Conservation (phyloP, 2,329 filamentous ascomycete genomes). For the Helicocarpus griseus region DNA sequence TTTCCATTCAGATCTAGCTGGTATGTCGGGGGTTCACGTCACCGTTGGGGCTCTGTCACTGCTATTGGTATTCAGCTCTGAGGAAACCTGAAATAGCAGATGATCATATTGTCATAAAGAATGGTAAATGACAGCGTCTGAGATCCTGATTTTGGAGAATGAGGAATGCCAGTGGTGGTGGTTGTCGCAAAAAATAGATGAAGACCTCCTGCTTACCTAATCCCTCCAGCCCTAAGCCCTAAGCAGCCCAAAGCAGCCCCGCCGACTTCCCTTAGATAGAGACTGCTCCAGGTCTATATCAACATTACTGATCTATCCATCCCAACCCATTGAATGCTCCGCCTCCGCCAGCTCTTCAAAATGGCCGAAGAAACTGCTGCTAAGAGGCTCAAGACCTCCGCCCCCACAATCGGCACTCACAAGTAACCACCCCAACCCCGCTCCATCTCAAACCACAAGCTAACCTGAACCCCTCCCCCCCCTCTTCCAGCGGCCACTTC, state of each 20-base stretch:
- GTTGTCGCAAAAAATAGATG: not conserved
- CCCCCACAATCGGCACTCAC: constrained; percentile 78
- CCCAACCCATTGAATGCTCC: constrained; percentile 13
- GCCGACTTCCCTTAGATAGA: not conserved
- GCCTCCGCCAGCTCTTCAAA: constrained; percentile 36
- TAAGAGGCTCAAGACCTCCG: constrained; percentile 75
- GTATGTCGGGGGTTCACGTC: no score
- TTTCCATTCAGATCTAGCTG: no score
- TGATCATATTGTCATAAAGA: no score
- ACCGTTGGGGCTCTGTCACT: no score
- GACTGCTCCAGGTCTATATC: not conserved
- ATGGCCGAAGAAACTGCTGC: constrained; percentile 59
- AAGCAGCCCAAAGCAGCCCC: not conserved
- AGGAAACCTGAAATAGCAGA: no score
- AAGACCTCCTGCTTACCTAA: not conserved
- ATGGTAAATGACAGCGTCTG: no score
- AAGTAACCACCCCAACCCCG: constrained; percentile 40
- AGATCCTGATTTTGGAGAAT: no score
- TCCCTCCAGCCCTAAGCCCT: constrained; percentile 1
- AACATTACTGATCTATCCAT: not conserved
- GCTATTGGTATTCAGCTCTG: no score
- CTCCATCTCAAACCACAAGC: not conserved
- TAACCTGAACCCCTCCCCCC: constrained; percentile 4
- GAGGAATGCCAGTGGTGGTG: not conserved
- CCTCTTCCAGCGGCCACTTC: constrained; percentile 77